These are phyloP conservation scores for Globomyces pollinis-pini DNA, from an alignment of 192 early-diverging fungal genomes.

Conservation along the genomic window DNA sequence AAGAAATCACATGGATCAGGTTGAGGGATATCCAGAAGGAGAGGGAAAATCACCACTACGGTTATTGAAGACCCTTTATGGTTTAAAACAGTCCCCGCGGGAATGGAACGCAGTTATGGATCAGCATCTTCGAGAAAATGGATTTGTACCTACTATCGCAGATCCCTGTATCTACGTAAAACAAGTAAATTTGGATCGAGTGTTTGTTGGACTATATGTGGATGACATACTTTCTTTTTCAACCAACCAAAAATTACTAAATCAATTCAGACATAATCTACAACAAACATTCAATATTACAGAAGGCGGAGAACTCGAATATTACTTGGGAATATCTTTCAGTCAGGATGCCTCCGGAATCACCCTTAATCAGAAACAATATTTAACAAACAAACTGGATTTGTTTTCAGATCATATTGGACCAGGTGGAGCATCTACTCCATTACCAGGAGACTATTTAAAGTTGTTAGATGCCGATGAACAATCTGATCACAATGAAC, in stretches of 20 bases:
- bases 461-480: not conserved
- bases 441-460: not conserved
- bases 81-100: conserved; percentile 13
- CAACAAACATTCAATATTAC: not conserved
- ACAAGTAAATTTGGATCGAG: not conserved
- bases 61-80: conserved; percentile 25
- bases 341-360: not conserved
- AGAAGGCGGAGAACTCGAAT: not conserved
- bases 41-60: not conserved
- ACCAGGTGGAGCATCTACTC: not conserved
- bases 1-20: conserved; percentile 20
- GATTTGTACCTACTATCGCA: not conserved
- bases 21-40: conserved; percentile 9
- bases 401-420: not conserved
- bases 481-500: not conserved
- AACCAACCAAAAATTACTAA: not conserved
- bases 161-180: conserved; percentile 13
- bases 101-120: conserved; percentile 6
- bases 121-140: not conserved
- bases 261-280: not conserved
- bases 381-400: not conserved
- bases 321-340: not conserved
- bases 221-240: conserved; percentile 25
- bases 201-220: conserved; percentile 25
- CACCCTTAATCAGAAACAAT: not conserved